A percentile compares a stretch with the other conserved stretches of the same genome.
phyloP scores from a whole-genome alignment of 805 yeast species.

The Candida silvatica region DNA sequence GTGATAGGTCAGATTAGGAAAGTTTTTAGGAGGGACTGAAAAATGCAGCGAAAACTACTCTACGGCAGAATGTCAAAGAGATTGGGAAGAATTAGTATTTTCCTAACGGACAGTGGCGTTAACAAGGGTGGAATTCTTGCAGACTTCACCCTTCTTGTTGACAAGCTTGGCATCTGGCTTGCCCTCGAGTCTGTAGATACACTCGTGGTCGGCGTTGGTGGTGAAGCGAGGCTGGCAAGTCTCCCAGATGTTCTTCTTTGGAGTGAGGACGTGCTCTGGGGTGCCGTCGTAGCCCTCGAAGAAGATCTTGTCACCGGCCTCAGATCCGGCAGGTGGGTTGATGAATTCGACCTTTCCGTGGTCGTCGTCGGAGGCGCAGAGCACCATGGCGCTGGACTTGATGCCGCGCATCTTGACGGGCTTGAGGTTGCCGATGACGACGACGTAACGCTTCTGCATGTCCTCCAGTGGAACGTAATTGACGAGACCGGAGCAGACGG shows the following conservation, averaged over 20 bases:
- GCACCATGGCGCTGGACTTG: constrained; percentile 92
- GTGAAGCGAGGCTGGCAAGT: constrained; percentile 85
- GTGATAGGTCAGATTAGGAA: too few relatives aligned
- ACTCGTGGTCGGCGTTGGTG: constrained; percentile 68
- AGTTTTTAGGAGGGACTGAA: not conserved
- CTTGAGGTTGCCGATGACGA: constrained; percentile 90
- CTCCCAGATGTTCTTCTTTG: constrained; percentile 98
- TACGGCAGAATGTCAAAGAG: too few relatives aligned
- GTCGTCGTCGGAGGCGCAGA: constrained; percentile 66
- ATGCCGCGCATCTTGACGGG: constrained; percentile 98
- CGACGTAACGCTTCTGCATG: constrained; percentile 89
- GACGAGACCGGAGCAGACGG: constrained; percentile 95
- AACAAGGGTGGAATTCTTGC: constrained; percentile 64
- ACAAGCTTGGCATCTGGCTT: constrained; percentile 66
- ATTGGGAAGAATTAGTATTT: too few relatives aligned
- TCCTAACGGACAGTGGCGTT: constrained; percentile 71
- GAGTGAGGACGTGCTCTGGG: constrained; percentile 89
- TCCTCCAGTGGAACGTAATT: constrained; percentile 84
- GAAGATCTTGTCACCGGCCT: constrained; percentile 94
- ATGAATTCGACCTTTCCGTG: constrained; percentile 82
- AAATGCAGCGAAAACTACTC: not conserved
- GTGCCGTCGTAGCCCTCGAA: constrained; percentile 85
- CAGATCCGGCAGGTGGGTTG: constrained; percentile 86
- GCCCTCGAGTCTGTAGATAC: constrained; percentile 73
- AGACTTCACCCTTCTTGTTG: constrained; percentile 69